Base-by-base conservation (phyloP, 176 grass and related monocot species). In the Carex pumila region DNA sequence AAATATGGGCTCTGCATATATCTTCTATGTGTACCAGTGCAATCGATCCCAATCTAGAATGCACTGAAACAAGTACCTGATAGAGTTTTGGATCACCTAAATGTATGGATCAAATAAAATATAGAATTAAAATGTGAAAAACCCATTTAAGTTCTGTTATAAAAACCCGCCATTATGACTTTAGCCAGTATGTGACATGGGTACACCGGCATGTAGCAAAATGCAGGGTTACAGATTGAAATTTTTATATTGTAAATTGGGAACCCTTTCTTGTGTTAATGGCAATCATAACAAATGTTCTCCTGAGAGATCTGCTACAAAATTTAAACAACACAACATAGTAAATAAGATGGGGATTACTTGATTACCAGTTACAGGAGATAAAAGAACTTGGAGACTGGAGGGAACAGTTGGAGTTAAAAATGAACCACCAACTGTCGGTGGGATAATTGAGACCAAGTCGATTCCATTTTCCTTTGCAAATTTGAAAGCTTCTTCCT, bases 1-100 rank as follows among this genome's bases (percentile, higher is more conserved):
- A 91, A 9, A 97, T 87, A 65, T 97, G 95, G 17, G 95, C 95
- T 81, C 89, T 86, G 81, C 95, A 93, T 3, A 87, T 86, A 81
- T 97, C 95, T 85, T 94, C 89, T 12, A 97, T 45, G 87, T 97
- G 92, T 39, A 86, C 90, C 60, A 97, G 39, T 76, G 92, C 86
- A 22, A 97, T 72, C 15, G 87, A 94, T 82, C 95, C 95, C 83
- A 97, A 81, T 67, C 95, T 90, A n/a, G 50, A 57, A 50, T 90
- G 89, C 61, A 97, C 92, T 3, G 95, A 94, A 1, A 81, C 81
- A 17, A 97, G 68, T 85, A 97, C 67, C 2, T 89, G 77, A 34
- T 82, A 84, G 18, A 94, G 79, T 84, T 81, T 87, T 49, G 87
- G 85, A 36, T 94, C 89, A 43, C 90, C 94, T 97, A 58, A 70